phyloP scores from a whole-genome alignment of 2,329 filamentous ascomycete species.

The Aspergillus neoniger region DNA sequence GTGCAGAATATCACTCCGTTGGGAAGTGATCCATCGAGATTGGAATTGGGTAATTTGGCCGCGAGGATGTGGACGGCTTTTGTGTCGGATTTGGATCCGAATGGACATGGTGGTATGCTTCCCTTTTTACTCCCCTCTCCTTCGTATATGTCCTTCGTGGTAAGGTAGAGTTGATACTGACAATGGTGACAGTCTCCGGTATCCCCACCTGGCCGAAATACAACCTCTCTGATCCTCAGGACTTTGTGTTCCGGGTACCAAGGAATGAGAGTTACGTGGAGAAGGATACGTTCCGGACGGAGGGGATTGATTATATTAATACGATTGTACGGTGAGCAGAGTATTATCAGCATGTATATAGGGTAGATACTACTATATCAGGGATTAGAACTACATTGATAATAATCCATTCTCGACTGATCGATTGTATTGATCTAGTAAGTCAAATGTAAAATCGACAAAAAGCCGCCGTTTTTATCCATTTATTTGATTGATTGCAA shows the following conservation, averaged over 20 bases:
- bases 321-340: slow-evolving; percentile 20
- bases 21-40: slow-evolving; percentile 26
- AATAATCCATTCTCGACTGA: neutral
- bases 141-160: too few species aligned
- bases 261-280: slow-evolving; percentile 30
- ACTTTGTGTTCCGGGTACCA: slow-evolving; percentile 34
- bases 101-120: slow-evolving; percentile 29
- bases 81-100: slow-evolving; percentile 30
- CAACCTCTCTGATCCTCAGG: slow-evolving; percentile 13
- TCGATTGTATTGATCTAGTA: neutral
- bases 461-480: neutral
- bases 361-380: too few species aligned
- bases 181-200: slow-evolving; percentile 17
- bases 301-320: slow-evolving; percentile 33
- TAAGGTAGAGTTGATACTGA: neutral
- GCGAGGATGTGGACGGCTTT: slow-evolving; percentile 38
- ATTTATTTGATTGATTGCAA: neutral
- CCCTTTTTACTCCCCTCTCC: too few species aligned
- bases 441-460: neutral
- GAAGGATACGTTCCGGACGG: slow-evolving; percentile 27
- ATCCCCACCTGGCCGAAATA: slow-evolving; percentile 31
- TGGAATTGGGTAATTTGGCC: slow-evolving; percentile 31
- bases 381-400: too few species aligned
- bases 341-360: neutral
- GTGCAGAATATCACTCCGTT: slow-evolving; percentile 31